Evolutionary conservation across 2,329 filamentous ascomycete genomes (phyloP).

Genomic region (Paecilomyces niveus): DNA sequence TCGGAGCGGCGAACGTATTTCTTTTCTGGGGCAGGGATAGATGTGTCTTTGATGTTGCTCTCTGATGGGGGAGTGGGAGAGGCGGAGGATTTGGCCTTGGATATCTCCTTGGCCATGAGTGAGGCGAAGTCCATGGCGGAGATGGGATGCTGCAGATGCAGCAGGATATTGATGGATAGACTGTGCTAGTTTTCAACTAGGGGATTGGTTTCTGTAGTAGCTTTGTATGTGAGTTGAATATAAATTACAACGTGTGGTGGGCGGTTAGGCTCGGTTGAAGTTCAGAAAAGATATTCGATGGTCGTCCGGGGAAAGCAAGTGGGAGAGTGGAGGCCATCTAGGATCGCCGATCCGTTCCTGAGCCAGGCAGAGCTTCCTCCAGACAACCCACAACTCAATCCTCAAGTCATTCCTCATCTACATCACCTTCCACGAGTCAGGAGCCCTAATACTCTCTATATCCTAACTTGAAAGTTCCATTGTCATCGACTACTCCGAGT

Average conservation of each 20-base stretch:
- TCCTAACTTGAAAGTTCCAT: background rate
- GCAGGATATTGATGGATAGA: background rate
- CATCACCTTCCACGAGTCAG: background rate
- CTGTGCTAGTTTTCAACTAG: background rate
- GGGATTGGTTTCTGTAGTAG: background rate
- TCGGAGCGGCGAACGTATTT: conserved; percentile 86
- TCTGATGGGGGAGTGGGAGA: conserved; percentile 19
- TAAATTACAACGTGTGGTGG: background rate
- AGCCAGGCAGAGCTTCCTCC: background rate
- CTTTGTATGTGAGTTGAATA: background rate
- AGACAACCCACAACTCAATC: background rate
- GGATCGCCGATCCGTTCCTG: background rate
- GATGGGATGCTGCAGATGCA: background rate
- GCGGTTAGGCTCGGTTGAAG: background rate
- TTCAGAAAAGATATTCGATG: background rate
- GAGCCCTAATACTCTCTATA: background rate
- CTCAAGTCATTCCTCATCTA: background rate
- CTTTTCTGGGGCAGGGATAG: conserved; percentile 37
- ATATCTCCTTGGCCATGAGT: conserved; percentile 87
- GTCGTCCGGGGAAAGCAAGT: background rate
- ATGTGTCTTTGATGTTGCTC: conserved; percentile 15
- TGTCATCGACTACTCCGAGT: background rate
- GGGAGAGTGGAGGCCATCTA: background rate
- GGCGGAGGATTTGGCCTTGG: conserved; percentile 60
- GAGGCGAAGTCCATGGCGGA: conserved; percentile 85